These are phyloP conservation scores for Heliamphora pulchella DNA, from an alignment of 179 eudicot species.

Conservation along the genomic window DNA sequence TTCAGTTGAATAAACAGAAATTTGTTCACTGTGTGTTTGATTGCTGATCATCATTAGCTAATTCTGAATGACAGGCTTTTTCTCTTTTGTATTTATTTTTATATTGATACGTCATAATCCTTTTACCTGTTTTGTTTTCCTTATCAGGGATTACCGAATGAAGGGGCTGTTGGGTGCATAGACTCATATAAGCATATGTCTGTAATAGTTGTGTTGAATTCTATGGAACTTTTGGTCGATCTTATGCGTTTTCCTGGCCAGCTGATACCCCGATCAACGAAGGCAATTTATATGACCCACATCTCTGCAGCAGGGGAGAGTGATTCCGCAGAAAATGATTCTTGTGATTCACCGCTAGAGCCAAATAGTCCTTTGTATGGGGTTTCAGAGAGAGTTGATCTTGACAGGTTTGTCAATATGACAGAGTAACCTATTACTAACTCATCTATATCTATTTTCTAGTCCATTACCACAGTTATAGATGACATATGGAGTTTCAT, in stretches of 20 bases:
- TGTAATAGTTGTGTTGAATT: conserved; percentile 78
- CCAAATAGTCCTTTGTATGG: conserved; percentile 93
- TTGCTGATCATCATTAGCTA: background rate
- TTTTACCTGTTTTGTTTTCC: conserved; percentile 12
- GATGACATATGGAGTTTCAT: background rate
- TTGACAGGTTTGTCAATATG: conserved; percentile 50
- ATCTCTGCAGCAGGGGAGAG: conserved; percentile 92
- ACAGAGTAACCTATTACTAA: background rate
- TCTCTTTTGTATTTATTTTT: background rate
- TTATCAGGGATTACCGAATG: conserved; percentile 80
- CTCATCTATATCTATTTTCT: background rate
- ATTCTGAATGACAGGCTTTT: background rate
- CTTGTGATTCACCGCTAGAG: conserved; percentile 97
- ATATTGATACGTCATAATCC: background rate
- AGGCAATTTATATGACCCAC: conserved; percentile 81
- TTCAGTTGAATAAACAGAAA: conserved; percentile 6
- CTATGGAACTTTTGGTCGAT: conserved; percentile 82
- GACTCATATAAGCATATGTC: conserved; percentile 95
- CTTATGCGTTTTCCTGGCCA: conserved; percentile 95
- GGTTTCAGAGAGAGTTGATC: conserved; percentile 64
- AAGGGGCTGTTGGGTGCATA: conserved; percentile 60
- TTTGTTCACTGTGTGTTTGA: conserved; percentile 2
- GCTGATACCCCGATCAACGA: conserved; percentile 76
- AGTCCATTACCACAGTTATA: background rate
- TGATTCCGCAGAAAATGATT: conserved; percentile 99